Evolutionary conservation across 2,329 filamentous ascomycete species (phyloP).

Genomic region (Aspergillus glaucus): DNA sequence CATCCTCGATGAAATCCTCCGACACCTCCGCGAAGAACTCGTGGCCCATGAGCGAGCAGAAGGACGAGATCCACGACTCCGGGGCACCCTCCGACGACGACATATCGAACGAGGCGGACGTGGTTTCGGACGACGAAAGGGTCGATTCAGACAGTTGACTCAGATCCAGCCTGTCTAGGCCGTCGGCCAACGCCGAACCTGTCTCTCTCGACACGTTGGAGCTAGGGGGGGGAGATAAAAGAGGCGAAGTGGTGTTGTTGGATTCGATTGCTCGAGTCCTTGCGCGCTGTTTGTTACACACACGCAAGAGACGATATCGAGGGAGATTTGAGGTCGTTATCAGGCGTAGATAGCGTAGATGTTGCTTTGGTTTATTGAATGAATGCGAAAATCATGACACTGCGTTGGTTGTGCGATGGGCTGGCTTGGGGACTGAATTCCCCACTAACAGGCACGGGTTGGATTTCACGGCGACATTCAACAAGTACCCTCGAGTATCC

Average conservation of each 20-base stretch:
- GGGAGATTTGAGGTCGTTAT: not conserved
- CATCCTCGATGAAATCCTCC: constrained; percentile 99
- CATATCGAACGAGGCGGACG: constrained; percentile 37
- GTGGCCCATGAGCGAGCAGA: constrained; percentile 90
- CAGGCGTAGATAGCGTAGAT: not conserved
- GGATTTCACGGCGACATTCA: not conserved
- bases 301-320: too few species aligned
- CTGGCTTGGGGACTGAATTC: not conserved
- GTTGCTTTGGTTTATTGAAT: not conserved
- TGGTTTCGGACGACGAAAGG: constrained; percentile 31
- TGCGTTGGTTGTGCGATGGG: not conserved
- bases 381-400: not conserved
- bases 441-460: not conserved
- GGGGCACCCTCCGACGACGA: constrained; percentile 45
- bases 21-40: constrained; percentile 99
- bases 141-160: constrained; percentile 41
- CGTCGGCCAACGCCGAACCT: constrained; percentile 41
- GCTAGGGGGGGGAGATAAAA: constrained; percentile 10
- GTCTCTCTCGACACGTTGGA: constrained; percentile 43
- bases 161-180: constrained; percentile 44
- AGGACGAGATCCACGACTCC: constrained; percentile 97
- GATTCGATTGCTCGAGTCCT: not conserved
- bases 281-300: too few species aligned
- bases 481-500: not conserved
- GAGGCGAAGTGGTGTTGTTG: constrained; percentile 3